These are phyloP conservation scores for Ploettnerulaceae sp. DNA, from an alignment of 2,329 filamentous ascomycete species.

Conservation along the genomic window DNA sequence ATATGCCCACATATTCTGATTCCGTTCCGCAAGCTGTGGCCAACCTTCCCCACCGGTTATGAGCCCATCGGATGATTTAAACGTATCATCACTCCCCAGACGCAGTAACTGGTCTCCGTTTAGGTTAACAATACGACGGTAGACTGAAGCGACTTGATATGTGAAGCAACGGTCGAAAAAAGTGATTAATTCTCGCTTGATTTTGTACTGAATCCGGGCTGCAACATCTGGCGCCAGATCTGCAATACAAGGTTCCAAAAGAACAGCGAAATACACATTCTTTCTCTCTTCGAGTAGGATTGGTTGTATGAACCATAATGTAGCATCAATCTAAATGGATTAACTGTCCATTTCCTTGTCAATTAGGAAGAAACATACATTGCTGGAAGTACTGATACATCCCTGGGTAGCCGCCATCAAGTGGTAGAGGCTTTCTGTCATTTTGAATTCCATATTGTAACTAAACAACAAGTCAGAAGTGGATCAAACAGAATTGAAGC, in stretches of 20 bases:
- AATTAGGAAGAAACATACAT: neutral
- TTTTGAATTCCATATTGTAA: no score
- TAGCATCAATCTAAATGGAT: neutral
- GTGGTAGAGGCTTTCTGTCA: no score
- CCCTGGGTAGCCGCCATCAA: no score
- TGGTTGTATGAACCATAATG: neutral
- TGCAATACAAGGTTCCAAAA: neutral
- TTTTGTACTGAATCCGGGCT: neutral
- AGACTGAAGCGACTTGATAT: constrained; percentile 4
- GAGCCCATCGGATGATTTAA: constrained; percentile 3
- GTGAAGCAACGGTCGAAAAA: constrained; percentile 16
- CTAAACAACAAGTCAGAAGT: no score
- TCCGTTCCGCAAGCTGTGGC: neutral
- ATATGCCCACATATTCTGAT: neutral
- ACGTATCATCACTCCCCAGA: constrained; percentile 3
- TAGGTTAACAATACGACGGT: neutral
- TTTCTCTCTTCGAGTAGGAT: neutral
- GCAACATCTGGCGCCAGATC: neutral
- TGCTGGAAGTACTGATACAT: neutral
- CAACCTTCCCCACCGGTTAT: constrained; percentile 2
- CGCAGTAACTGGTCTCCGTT: neutral
- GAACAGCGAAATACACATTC: neutral
- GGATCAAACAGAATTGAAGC: no score
- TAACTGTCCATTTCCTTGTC: neutral
- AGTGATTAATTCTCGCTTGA: constrained; percentile 10